Conservation (phyloP, 2,329 filamentous ascomycete genomes). For the Colletotrichum sp. region DNA sequence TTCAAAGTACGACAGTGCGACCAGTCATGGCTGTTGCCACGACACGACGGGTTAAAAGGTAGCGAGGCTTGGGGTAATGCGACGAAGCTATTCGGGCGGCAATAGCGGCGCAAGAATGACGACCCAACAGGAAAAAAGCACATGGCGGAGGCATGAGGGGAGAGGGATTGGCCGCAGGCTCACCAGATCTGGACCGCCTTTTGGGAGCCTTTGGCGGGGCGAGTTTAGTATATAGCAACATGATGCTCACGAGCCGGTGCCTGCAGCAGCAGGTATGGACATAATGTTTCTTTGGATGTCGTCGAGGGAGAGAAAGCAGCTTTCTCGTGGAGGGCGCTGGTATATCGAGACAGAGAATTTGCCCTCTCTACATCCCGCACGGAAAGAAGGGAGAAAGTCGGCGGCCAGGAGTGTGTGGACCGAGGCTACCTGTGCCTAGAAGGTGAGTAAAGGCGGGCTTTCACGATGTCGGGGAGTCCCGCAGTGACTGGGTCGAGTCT, state of each 20-base stretch:
- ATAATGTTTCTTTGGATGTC: background rate
- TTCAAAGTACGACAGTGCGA: background rate
- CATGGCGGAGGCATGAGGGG: background rate
- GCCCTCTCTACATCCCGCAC: constrained; percentile 16
- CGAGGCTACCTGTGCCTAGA: constrained; percentile 15
- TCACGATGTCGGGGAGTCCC: constrained; percentile 16
- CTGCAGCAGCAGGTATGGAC: constrained; percentile 16
- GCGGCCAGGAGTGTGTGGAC: constrained; percentile 7
- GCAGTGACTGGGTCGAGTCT: background rate
- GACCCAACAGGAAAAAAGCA: background rate
- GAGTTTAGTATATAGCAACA: constrained; percentile 64
- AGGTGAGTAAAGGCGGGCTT: constrained; percentile 13
- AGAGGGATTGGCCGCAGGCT: constrained; percentile 30
- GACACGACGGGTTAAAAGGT: background rate
- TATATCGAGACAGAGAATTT: background rate
- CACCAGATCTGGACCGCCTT: constrained; percentile 63
- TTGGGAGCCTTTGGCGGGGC: constrained; percentile 64
- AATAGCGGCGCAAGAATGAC: background rate
- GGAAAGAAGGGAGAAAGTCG: background rate
- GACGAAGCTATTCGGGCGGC: constrained; percentile 16
- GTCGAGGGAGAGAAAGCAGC: background rate
- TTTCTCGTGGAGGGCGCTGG: constrained; percentile 4
- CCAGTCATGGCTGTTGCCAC: background rate
- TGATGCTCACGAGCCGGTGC: constrained; percentile 31
- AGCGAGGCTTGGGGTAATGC: background rate